Conservation (phyloP, 2,329 filamentous ascomycete genomes). For the Nigrograna mackinnonii region DNA sequence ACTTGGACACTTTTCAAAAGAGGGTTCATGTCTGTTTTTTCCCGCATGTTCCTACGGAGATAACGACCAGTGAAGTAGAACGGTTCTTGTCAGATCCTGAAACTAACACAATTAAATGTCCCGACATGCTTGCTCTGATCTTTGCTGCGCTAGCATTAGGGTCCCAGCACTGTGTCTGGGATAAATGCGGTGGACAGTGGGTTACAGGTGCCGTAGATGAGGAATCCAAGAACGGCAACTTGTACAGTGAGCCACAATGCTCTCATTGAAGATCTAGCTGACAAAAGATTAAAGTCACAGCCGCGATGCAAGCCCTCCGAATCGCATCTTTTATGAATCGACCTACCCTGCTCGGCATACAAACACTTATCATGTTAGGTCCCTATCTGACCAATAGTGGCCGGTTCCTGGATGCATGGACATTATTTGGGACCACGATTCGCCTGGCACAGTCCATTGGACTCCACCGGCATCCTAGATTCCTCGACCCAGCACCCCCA, state of each 20-base stretch:
- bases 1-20: constrained; percentile 47
- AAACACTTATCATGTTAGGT: constrained; percentile 53
- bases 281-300: constrained; percentile 42
- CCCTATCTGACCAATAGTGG: constrained; percentile 55
- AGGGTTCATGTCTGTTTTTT: constrained; percentile 50
- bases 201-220: constrained; percentile 37
- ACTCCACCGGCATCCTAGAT: constrained; percentile 53
- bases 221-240: constrained; percentile 43
- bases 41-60: constrained; percentile 49
- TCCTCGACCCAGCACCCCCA: constrained; percentile 47
- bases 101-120: constrained; percentile 47
- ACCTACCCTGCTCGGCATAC: constrained; percentile 50
- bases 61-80: constrained; percentile 48
- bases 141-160: constrained; percentile 53
- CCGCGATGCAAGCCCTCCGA: constrained; percentile 55
- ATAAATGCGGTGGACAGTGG: constrained; percentile 45
- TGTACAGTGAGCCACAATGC: constrained; percentile 47
- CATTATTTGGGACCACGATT: constrained; percentile 53
- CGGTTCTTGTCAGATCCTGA: constrained; percentile 47
- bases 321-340: constrained; percentile 53
- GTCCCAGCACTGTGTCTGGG: constrained; percentile 50
- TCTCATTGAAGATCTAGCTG: neutral
- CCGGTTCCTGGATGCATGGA: constrained; percentile 55
- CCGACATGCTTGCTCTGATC: constrained; percentile 53
- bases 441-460: constrained; percentile 54